A percentile compares a stretch with the other conserved stretches of the same genome.
Conservation (phyloP, 177 flowering plant species). For the Telopea speciosissima region DNA sequence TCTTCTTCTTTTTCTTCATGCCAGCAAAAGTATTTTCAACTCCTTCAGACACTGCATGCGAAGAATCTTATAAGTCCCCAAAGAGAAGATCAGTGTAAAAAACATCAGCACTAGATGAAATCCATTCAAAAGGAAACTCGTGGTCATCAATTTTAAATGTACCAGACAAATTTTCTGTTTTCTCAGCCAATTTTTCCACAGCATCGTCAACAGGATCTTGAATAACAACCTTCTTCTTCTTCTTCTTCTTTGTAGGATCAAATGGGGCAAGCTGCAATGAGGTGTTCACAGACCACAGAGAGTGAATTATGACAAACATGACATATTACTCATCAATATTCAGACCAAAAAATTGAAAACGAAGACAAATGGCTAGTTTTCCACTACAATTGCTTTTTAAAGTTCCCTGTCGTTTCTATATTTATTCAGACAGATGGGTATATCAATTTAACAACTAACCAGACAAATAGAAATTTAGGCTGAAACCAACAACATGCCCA, state of each 20-base stretch:
- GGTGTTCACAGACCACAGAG: background rate
- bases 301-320: background rate
- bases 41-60: constrained; percentile 68
- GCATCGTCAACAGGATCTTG: constrained; percentile 63
- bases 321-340: background rate
- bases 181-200: constrained; percentile 60
- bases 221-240: constrained; percentile 81
- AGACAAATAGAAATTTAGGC: no score
- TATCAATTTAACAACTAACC: no score
- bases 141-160: background rate
- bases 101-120: no score
- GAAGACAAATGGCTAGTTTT: background rate
- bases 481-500: background rate
- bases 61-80: background rate
- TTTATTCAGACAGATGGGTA: no score
- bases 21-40: constrained; percentile 62
- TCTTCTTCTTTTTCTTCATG: constrained; percentile 93
- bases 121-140: background rate
- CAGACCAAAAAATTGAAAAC: background rate
- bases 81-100: background rate
- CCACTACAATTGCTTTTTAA: background rate
- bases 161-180: constrained; percentile 71
- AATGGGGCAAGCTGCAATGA: constrained; percentile 64
- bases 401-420: no score
- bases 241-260: constrained; percentile 93